Percentiles rank a stretch among this genome's conserved stretches.
These are phyloP conservation scores for Phytophthora cajani DNA, from an alignment of 352 stramenopile species.

Conservation along the genomic window DNA sequence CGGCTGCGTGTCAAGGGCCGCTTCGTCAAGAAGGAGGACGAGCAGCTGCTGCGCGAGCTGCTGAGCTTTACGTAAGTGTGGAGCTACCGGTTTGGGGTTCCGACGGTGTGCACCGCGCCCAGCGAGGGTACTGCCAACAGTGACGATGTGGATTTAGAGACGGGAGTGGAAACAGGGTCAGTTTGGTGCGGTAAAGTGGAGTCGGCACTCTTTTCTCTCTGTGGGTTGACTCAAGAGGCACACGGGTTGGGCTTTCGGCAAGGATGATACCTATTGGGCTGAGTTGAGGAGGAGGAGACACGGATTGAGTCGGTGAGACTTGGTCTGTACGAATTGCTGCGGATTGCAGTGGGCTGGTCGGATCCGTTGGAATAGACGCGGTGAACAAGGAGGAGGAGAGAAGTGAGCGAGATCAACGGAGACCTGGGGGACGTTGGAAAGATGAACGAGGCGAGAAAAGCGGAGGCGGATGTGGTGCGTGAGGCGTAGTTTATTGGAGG, in stretches of 20 bases:
- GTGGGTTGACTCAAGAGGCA: background rate
- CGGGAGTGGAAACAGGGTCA: background rate
- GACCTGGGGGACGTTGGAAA: constrained; percentile 16
- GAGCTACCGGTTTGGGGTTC: constrained; percentile 18
- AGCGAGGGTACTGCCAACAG: constrained; percentile 17
- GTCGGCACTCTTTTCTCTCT: background rate
- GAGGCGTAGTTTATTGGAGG: constrained; percentile 30
- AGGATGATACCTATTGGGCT: background rate
- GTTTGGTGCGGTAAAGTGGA: constrained; percentile 1
- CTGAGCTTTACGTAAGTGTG: constrained; percentile 80
- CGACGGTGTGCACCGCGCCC: constrained; percentile 10
- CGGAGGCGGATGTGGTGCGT: constrained; percentile 18
- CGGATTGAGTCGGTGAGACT: constrained; percentile 1
- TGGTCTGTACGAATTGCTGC: constrained; percentile 18
- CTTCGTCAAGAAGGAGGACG: constrained; percentile 98
- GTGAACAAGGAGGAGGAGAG: constrained; percentile 2
- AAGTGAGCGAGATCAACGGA: constrained; percentile 7
- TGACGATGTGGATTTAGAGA: constrained; percentile 5
- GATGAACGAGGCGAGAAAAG: constrained; percentile 12
- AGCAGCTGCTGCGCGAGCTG: constrained; percentile 87
- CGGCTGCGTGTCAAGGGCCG: constrained; percentile 95
- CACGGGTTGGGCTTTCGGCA: background rate
- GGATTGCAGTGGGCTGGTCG: constrained; percentile 4
- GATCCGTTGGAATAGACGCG: constrained; percentile 30
- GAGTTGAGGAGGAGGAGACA: constrained; percentile 13